phyloP scores from a whole-genome alignment of 306 rosid species.

The Psophocarpus tetragonolobus region DNA sequence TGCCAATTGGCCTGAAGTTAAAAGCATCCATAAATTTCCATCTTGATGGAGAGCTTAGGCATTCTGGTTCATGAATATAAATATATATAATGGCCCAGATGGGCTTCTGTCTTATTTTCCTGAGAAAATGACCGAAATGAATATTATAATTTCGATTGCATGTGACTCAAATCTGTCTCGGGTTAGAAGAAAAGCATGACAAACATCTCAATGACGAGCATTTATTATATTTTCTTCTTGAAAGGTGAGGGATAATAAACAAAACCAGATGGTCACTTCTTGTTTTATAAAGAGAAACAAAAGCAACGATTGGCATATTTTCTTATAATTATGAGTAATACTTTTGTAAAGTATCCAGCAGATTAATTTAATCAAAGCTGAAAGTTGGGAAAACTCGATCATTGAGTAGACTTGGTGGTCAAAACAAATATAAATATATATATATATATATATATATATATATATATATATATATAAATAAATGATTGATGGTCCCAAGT shows the following conservation, averaged over 20 bases:
- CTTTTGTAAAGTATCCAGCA: constrained; percentile 24
- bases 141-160: not conserved
- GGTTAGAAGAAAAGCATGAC: not conserved
- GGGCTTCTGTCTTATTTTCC: not conserved
- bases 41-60: not conserved
- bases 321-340: not conserved
- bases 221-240: not conserved
- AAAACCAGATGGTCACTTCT: not conserved
- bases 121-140: constrained; percentile 17
- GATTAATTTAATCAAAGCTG: constrained; percentile 4
- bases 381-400: not conserved
- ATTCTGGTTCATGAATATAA: not conserved
- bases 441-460: no score
- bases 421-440: not conserved
- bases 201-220: not conserved
- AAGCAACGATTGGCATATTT: not conserved
- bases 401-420: not conserved
- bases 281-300: constrained; percentile 15
- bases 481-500: not conserved
- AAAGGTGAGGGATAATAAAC: not conserved
- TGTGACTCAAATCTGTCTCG: not conserved
- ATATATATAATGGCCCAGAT: not conserved
- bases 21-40: not conserved
- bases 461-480: no score
- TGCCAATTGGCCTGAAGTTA: not conserved